Evolutionary conservation across 2,329 filamentous ascomycete species (phyloP), one percentile per base, ranked within the genome.

Genomic region (Biscogniauxia mediterranea): DNA sequence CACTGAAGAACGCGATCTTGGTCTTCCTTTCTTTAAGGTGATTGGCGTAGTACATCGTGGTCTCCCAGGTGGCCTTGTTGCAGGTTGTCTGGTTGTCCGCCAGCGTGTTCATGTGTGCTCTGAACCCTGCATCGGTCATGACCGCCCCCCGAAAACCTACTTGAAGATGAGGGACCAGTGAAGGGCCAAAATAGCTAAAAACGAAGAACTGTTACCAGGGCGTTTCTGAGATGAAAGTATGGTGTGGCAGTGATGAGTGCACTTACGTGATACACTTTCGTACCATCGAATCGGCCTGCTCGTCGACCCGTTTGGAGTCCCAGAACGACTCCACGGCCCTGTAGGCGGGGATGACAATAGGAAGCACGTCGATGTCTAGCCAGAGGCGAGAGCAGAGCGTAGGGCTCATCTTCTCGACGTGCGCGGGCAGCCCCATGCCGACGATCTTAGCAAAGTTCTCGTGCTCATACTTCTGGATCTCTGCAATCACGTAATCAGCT

Each of bases 201-300:
- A 42, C 1, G 9, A 32, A 5, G 15, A 51, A 38, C 13, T 49
- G 49, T 68, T 32, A 68, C 62, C 46, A 9, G 25, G 4, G 15
- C 19, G 17, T 50, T 55, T 38, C 58, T 58, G 52, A 58, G 57
- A 62, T 57, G 46, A 60, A 60, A 51, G 60, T 56, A 26, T 58
- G 57, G 13, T n/a, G 20, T 23, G 52, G 23, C 21, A 21, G 52
- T 7, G 3, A 77, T 32, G 28, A 5, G 28, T 32, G 11, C 28
- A 32, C 83, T 75, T 76, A 90, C 88, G 88, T 84, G 64, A 93
- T 83, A 73, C 89, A 92, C 78, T 93, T 93, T 63, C 91, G 83
- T 1, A 88, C 89, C 84, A 93, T 90, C 0, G 89, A 90, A 71
- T 94, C 91, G 1, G 91, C 90, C 73, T 93, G 88, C 72, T 95